Evolutionary conservation across 345 rosid genomes (phyloP).

Genomic region (Rhodamnia argentea): DNA sequence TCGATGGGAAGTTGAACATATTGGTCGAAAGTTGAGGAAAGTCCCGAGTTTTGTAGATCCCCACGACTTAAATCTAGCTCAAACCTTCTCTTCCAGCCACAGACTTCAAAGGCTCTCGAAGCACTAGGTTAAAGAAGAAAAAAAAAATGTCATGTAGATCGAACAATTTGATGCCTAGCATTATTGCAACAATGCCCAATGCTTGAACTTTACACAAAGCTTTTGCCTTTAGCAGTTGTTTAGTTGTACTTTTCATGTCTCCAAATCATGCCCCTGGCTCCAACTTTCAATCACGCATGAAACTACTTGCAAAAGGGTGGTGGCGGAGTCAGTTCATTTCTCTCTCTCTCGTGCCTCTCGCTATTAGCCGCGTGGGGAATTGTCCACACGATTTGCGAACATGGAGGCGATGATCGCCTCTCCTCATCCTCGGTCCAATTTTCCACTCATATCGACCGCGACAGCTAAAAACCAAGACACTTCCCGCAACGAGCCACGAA

Average conservation of each 20-base stretch:
- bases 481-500: not conserved
- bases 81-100: not conserved
- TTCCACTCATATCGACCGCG: not conserved
- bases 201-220: constrained; percentile 3
- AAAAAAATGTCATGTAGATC: not conserved
- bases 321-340: not conserved
- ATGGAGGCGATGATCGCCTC: not conserved
- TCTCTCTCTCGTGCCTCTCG: not conserved
- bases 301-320: not conserved
- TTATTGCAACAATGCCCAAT: not conserved
- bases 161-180: not conserved
- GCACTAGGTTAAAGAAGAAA: not conserved
- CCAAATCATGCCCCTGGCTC: not conserved
- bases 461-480: not conserved
- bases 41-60: not conserved
- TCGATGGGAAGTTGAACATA: not conserved
- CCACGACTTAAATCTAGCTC: not conserved
- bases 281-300: not conserved
- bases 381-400: not conserved
- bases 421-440: not conserved
- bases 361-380: not conserved
- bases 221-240: not conserved
- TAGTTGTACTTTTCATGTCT: constrained; percentile 12
- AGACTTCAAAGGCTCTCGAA: not conserved
- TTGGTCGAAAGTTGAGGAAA: not conserved